Evolutionary conservation across 371 early-diverging fungal species (phyloP).

Genomic region (Rhizomucor pusillus): DNA sequence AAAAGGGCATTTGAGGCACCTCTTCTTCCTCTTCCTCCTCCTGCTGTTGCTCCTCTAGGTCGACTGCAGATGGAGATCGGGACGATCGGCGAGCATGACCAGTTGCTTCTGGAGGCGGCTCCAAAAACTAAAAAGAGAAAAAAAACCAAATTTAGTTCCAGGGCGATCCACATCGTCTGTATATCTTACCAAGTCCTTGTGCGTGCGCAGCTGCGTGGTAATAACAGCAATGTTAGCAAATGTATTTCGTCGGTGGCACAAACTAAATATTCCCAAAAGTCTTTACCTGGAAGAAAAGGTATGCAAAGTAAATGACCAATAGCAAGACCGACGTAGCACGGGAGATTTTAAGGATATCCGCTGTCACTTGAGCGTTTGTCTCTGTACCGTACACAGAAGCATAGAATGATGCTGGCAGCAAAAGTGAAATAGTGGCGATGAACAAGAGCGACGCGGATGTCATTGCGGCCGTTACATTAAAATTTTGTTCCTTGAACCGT

Average conservation of each 20-base stretch:
- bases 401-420: conserved; percentile 81
- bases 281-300: conserved; percentile 70
- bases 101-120: conserved; percentile 19
- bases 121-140: conserved; percentile 19
- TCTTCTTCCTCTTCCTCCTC: conserved; percentile 33
- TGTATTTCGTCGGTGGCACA: neutral
- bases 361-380: conserved; percentile 20
- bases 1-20: conserved; percentile 49
- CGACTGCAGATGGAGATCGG: neutral
- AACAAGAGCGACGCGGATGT: conserved; percentile 75
- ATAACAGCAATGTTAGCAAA: neutral
- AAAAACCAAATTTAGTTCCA: no score
- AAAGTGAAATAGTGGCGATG: conserved; percentile 69
- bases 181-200: neutral
- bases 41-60: conserved; percentile 3
- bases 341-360: conserved; percentile 58
- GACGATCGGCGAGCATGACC: conserved; percentile 11
- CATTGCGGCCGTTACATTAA: conserved; percentile 81
- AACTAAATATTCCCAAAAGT: neutral
- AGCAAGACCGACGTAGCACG: conserved; percentile 73
- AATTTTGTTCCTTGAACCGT: conserved; percentile 64
- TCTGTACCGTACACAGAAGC: conserved; percentile 30
- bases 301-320: conserved; percentile 70
- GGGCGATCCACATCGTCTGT: no score
- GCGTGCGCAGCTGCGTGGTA: neutral